Evolutionary conservation across 192 early-diverging fungal species (phyloP).

Genomic region (Rhizoclosmatium globosum): DNA sequence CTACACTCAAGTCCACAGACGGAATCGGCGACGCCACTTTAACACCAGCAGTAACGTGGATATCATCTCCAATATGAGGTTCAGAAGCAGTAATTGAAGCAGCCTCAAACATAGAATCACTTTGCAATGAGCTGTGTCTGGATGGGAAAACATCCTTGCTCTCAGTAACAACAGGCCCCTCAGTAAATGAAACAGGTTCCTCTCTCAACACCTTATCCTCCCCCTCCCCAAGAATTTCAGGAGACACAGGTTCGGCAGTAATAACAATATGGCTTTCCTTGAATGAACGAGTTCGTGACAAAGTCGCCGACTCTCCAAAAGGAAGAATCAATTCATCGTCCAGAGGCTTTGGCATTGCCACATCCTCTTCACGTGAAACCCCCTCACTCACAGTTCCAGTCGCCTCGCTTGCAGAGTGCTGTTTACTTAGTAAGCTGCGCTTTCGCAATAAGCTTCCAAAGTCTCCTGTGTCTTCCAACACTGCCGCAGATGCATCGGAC

Average conservation of each 20-base stretch:
- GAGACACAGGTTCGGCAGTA: conserved; percentile 7
- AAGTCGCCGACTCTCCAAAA: neutral
- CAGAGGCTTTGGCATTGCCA: neutral
- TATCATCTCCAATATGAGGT: too few species aligned
- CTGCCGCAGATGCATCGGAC: neutral
- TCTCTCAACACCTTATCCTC: too few species aligned
- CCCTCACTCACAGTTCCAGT: neutral
- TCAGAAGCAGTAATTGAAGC: too few species aligned
- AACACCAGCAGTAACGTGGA: too few species aligned
- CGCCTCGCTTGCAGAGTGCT: neutral
- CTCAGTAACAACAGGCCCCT: too few species aligned
- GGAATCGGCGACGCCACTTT: too few species aligned
- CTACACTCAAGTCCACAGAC: too few species aligned
- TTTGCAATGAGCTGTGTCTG: too few species aligned
- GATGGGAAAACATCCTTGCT: too few species aligned
- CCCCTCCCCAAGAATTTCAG: too few species aligned
- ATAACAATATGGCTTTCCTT: conserved; percentile 32
- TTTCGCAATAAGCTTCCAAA: conserved; percentile 10
- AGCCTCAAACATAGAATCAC: too few species aligned
- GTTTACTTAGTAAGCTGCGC: conserved; percentile 6
- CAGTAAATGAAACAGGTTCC: too few species aligned
- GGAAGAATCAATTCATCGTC: neutral
- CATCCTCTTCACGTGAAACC: neutral
- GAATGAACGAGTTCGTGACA: conserved; percentile 23
- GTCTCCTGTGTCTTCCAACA: neutral